Percentiles rank a stretch among this genome's conserved stretches.
Evolutionary conservation across 2,329 filamentous ascomycete species (phyloP).

Genomic region (Penicillium vulpinum): DNA sequence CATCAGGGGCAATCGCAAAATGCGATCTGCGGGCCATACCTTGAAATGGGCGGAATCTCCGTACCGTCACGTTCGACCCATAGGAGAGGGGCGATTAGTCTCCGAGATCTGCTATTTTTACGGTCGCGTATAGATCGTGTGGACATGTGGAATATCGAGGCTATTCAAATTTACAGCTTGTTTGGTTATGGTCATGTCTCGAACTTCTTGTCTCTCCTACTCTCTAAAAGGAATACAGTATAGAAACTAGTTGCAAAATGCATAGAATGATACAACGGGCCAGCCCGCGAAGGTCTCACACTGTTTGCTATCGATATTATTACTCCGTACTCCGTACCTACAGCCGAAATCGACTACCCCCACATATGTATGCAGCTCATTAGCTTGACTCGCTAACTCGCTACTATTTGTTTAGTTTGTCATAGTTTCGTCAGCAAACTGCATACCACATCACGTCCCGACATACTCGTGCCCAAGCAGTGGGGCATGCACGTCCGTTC

Average conservation of each 20-base stretch:
- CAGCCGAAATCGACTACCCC: neutral
- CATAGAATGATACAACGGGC: neutral
- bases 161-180: neutral
- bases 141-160: neutral
- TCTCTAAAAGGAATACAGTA: neutral
- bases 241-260: neutral
- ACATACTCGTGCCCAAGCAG: slow-evolving; percentile 12
- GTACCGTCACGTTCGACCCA: slow-evolving; percentile 9
- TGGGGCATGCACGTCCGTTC: slow-evolving; percentile 14
- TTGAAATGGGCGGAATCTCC: slow-evolving; percentile 18
- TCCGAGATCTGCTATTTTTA: slow-evolving; percentile 1
- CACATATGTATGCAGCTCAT: neutral
- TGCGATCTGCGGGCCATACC: slow-evolving; percentile 17
- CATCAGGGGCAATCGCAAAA: slow-evolving; percentile 8
- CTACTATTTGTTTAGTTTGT: neutral
- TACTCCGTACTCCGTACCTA: no score
- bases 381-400: neutral
- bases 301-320: slow-evolving; percentile 14
- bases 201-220: neutral
- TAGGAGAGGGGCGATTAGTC: slow-evolving; percentile 14
- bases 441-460: slow-evolving; percentile 6
- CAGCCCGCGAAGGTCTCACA: neutral
- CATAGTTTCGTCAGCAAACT: neutral
- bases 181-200: neutral
- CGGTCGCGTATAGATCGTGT: neutral